Base-by-base conservation (phyloP, 169 alveolate genomes). In the Plasmodium billcollinsi region DNA sequence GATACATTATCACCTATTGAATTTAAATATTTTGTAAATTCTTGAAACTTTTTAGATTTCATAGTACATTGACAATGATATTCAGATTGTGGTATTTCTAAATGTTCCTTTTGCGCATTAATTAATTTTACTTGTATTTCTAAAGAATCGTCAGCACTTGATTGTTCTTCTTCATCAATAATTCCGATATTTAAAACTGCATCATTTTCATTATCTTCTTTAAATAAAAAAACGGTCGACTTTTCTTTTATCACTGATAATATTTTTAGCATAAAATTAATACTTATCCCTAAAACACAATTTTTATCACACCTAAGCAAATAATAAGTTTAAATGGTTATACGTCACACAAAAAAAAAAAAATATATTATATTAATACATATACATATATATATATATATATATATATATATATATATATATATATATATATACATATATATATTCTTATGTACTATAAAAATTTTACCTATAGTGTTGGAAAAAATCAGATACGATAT, bases 1-100 rank as follows among this genome's bases (percentile, higher is more conserved):
- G 94, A 89, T 12, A 95, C 97, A 70, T 95, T 95, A 74, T 95
- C 97, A 1, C 97, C 97, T 45, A 95, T 95, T 33, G 96, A 95
- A 71, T 94, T 88, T 88, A 95, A 88, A 66, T 95, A 95, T 89
- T 93, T 93, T 59, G 96, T 96, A 71, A 95, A 94, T 52, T 95
- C 96, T 91, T 95, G 97, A 88, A 95, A 93, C 63, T 93, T 80
- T 67, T 83, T 89, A 33, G 97, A 94, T 75, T 94, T 94, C 97
- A 95, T 94, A 24, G 94, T 88, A 65, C 96, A 95, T 52, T 95
- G 93, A 58, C 97, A 94, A 59, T 95, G 94, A 66, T 95, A 95
- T 24, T 95, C 97, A 39, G 94, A 94, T 88, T 93, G 93, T 11
- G 97, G 97, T 67, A 95, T 95, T 58, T 95, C 96, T 58, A 95